Evolutionary conservation across 2,329 filamentous ascomycete species (phyloP), one percentile per base, ranked within the genome.

Genomic region (Aureobasidium sp.): DNA sequence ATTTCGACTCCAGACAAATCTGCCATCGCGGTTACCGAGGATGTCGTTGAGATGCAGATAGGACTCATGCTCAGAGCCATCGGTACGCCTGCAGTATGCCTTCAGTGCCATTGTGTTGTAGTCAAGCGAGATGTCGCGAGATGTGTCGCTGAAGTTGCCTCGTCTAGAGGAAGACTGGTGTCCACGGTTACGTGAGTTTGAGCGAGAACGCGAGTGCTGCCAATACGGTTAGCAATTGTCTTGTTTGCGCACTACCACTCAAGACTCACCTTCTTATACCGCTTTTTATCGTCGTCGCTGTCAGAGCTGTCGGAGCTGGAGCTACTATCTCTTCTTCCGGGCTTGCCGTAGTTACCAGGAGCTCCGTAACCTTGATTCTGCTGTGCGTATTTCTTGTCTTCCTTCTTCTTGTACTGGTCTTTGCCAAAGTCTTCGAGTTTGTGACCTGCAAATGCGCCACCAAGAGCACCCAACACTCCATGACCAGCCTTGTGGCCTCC

Each of bases 401-500:
- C 69, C 29, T 75, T 69, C 67, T 78, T 74, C 71, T 77, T 76
- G 36, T 82, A 79, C 67, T 79, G 75, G 45, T 81, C 76, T 75
- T 87, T 87, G 70, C 79, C 69, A 67, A 84, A 82, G 69, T 88
- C 82, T 70, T 88, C 85, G 1, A 88, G 70, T 69, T 87, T 84
- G 71, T 80, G 83, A 2, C 87, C 87, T 1, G 84, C 71, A 18
- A 90, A 77, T 0, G 87, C 87, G 51, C 87, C 87, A 13, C 85
- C 85, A 47, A 90, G 71, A 1, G 86, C 84, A 18, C 88, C 88
- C 3, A 90, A 71, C n/a, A 90, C 73, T 6, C 85, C 85, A 69
- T 88, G 85, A 27, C 84, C 81, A 74, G 87, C 79, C 74, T 87
- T 85, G 71, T 84, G 81, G 8, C 87, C 88, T 15, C 85, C 80